Evolutionary conservation across 768 basidiomycete genomes (phyloP), one percentile per base, ranked within the genome.

Genomic region (Leccinum variicolor): DNA sequence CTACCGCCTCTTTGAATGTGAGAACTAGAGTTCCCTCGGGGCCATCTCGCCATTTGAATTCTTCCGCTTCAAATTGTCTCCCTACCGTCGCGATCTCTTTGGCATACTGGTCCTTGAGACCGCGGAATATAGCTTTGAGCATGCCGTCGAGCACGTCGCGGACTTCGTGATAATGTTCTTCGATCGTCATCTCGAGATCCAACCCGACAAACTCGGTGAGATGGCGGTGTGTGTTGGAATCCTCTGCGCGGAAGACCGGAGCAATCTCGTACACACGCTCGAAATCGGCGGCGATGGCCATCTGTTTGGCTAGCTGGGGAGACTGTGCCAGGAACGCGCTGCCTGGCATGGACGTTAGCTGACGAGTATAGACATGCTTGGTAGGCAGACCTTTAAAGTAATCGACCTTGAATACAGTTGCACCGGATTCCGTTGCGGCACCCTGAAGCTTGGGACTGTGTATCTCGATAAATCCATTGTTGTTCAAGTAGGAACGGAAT

Each of bases 101-200:
- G 47, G 77, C 74, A 76, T 89, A 94, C 54, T 82, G 82, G 66
- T 88, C 82, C 63, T 84, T 82, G 52, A 99, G 81, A 8, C 88
- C 89, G 56, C 79, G 79, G 84, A 99, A 99, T 67, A 99, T 90
- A 68, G 80, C 76, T 62, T 92, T 79, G 71, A 98, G 85, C 70
- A 98, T 81, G 47, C 80, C 81, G 70, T 99, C 97, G 57, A 99
- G 82, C 23, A 94, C 74, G 65, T 97, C 94, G 79, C 98, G 81
- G 34, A 94, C 94, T 74, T 99, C 97, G 75, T 98, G 95, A 69
- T 98, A 99, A 72, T 98, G 94, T 72, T 98, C 95, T 73, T 98
- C 94, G 64, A 99, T 94, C 4, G 87, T 81, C 97, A 99, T 98
- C 74, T 99, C 97, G 63, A 99, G 82, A 90, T 99, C 97, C 64